A percentile compares a stretch with the other conserved stretches of the same genome.
Evolutionary conservation across 225 moss, liverwort and hornwort genomes (phyloP).

Genomic region (Straminergon stramineum): DNA sequence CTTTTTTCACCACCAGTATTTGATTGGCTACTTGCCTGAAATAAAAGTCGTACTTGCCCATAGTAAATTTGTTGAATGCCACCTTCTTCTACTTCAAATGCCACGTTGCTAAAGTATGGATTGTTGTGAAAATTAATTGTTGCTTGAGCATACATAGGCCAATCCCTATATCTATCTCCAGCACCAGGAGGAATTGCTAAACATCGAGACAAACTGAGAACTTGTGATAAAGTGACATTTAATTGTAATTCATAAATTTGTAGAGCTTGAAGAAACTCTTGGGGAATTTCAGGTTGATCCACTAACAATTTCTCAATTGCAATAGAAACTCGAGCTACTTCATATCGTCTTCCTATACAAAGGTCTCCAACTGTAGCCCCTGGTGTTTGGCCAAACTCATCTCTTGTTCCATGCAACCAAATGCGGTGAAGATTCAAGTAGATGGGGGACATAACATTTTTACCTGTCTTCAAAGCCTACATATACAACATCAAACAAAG

Average conservation of each 20-base stretch:
- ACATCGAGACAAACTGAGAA: not conserved
- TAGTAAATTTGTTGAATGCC: not conserved
- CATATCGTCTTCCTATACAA: too few relatives aligned
- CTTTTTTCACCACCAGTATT: not conserved
- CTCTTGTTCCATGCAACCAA: too few relatives aligned
- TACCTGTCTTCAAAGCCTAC: too few relatives aligned
- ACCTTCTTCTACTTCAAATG: not conserved
- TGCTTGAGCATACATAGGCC: not conserved
- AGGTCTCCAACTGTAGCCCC: too few relatives aligned
- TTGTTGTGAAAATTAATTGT: not conserved
- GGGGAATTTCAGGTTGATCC: not conserved
- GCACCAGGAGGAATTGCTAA: not conserved
- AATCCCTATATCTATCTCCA: not conserved
- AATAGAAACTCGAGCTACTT: too few relatives aligned
- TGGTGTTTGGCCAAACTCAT: too few relatives aligned
- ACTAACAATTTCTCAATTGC: too few relatives aligned
- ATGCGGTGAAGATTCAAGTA: too few relatives aligned
- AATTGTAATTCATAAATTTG: not conserved
- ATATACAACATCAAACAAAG: too few relatives aligned
- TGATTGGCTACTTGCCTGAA: not conserved
- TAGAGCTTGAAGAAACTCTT: not conserved
- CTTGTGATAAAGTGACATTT: not conserved
- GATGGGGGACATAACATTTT: too few relatives aligned
- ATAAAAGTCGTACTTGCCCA: fast-evolving
- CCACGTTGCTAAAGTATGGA: not conserved